Base-by-base conservation (phyloP, 2,329 filamentous ascomycete genomes). In the Orbilia ellipsospora region DNA sequence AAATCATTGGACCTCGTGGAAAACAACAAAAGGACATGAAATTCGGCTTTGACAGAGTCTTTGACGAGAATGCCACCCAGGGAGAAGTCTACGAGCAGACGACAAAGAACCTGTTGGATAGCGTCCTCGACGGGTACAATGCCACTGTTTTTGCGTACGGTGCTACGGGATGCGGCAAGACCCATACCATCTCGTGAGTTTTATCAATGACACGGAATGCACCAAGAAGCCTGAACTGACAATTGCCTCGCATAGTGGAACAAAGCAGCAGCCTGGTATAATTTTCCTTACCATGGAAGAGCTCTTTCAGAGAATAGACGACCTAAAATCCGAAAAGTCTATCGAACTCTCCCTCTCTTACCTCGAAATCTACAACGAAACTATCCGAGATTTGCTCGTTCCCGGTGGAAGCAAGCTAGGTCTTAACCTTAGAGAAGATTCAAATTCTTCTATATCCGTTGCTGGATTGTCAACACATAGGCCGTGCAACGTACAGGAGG, bases 281-380 rank as follows among this genome's bases (percentile, higher is more conserved):
- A 99, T 99, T 82, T 99, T 98, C 84, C 85, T 99, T 80, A 98
- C 95, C 0, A 99, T 99, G 94, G 94, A 98, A 83, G 95, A 99
- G 83, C 86, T 99, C 23, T 99, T 99, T 81, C 95, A 99, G 84
- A 92, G 94, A 82, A 97, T 99, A 78, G 85, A 86, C n/a, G 95
- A 98, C 68, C 85, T 92, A 64, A 90, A 90, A 77, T 89, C 91
- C 70, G 93, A 97, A 75, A 98, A 97, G 83, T 86, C 89, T 28
- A 95, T 93, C 2, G 95, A 98, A 80, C 86, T 99, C 64, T 93
- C 94, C 0, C 88, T 99, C 15, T 97, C 94, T 0, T 99, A 98
- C 80, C 87, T 99, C 44, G 95, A 99, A 82, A 99, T 99, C 78
- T 99, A 99, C 86, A 99, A 99, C 82, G 95, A 99, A 84, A 97